Percentiles rank a stretch among this genome's conserved stretches.
phyloP scores from a whole-genome alignment of 2,329 filamentous ascomycete genomes.

The Myriosclerotinia curreyana region DNA sequence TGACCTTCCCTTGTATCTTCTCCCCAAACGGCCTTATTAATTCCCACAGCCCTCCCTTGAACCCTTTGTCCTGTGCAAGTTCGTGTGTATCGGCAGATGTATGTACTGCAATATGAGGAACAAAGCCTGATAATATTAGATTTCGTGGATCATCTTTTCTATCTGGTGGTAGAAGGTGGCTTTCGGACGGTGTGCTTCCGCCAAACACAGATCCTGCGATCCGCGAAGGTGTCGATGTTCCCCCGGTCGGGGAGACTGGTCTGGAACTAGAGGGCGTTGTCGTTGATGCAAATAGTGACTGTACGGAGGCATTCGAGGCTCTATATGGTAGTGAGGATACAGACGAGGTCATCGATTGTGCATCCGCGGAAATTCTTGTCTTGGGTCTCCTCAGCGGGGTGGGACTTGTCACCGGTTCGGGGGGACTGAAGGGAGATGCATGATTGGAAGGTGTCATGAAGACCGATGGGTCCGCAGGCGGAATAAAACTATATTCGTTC shows the following conservation, averaged over 20 bases:
- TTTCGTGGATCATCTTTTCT: constrained; percentile 50
- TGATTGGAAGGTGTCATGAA: constrained; percentile 68
- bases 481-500: constrained; percentile 20
- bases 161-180: constrained; percentile 31
- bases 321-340: constrained; percentile 52
- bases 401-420: constrained; percentile 44
- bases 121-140: constrained; percentile 79
- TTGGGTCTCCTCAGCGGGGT: constrained; percentile 59
- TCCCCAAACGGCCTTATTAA: constrained; percentile 90
- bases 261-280: constrained; percentile 66
- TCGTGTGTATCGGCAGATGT: constrained; percentile 84
- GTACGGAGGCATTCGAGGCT: constrained; percentile 54
- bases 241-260: constrained; percentile 62
- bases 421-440: constrained; percentile 65
- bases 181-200: constrained; percentile 39
- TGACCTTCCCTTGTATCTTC: constrained; percentile 79
- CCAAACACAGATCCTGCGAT: constrained; percentile 58
- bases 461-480: constrained; percentile 29
- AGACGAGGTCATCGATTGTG: constrained; percentile 50
- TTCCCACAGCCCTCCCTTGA: constrained; percentile 77
- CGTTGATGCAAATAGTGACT: constrained; percentile 63
- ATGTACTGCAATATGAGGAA: constrained; percentile 83
- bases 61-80: constrained; percentile 78
- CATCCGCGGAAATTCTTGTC: constrained; percentile 50
- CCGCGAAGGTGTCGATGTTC: constrained; percentile 54